Evolutionary conservation across 768 basidiomycete genomes (phyloP), one percentile per base, ranked within the genome.

Genomic region (Rhodotorula toruloides): DNA sequence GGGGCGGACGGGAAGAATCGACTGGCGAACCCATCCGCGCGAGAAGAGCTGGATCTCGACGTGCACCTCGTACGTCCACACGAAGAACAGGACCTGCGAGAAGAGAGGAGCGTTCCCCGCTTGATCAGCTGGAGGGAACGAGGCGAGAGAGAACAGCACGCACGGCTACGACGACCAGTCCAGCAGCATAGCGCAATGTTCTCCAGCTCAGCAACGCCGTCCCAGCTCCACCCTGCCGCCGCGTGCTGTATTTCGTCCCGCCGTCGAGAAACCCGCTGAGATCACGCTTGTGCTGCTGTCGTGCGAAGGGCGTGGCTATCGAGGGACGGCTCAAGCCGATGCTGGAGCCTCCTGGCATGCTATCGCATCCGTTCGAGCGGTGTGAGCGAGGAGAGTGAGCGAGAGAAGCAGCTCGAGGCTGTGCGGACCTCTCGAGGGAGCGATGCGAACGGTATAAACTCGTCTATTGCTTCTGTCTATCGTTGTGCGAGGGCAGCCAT

Each of bases 21-120:
- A 87, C 47, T 80, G 76, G 46, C 82, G 79, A 53, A 92, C 81
- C 90, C 92, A 96, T 46, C 80, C 79, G 34, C 87, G 83, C 39
- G 82, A 81, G 78, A 90, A 92, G 74, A 91, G 84, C 32, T 87
- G 81, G 47, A 93, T 78, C 78, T 96, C 92, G 73, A 96, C 79
- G 77, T 96, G 91, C 6, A 89, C 84, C 77, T 94, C 88, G 70
- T 76, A 80, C 27, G 52, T 59, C 47, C 72, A 68, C 50, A 66
- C 62, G 77, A 87, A 88, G 50, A 85, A 74, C 73, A 83, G 82
- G 55, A 85, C 34, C 69, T 69, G 47, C 31, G 17, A 21, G 9
- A 9, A 21, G 12, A 9, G 31, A 6, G 31, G 31, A 31, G 48
- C 17, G 31, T 16, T 46, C 44, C 21, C 44, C 44, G 13, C 12